Evolutionary conservation across 257 asterid species (phyloP), one percentile per base, ranked within the genome.

Genomic region (Vinca minor): DNA sequence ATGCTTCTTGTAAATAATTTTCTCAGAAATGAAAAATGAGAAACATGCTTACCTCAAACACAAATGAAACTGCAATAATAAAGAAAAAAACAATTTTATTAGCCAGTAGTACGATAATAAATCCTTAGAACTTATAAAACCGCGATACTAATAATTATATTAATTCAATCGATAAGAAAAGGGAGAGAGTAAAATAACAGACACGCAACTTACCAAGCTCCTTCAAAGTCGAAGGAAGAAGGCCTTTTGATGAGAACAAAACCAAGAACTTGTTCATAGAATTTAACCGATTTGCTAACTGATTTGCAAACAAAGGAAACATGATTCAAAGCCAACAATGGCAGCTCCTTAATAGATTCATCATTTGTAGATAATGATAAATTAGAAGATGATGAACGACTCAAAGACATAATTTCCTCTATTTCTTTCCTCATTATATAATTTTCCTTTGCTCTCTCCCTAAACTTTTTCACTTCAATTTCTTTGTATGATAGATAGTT

Each of bases 201-300:
- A n/a, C n/a, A n/a, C n/a, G 38, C 4, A 14, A 62, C 76, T 18
- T 81, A 88, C 96, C 95, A 88, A 67, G 96, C 95, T 46, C 96
- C 96, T 73, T 86, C 87, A 45, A 89, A 89, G 73, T 86, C 84
- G 55, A 89, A 83, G 42, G 96, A 89, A 64, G 95, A 87, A 0
- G 96, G 96, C 58, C 96, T 73, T 52, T 84, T 83, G 72, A 89
- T 82, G 75, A 83, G 87, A 54, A 86, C 84, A 11, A 89, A 89
- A 0, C 96, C 95, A 26, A 89, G 83, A 53, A 89, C 88, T 52
- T 81, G 83, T 36, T 83, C 78, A 46, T 84, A 89, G 53, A 89
- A 89, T 26, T 79, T 69, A 1, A 72, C 88, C 5, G 95, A 82
- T 77, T 21, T 78, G 45, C 60, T 8, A 0, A 86, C 87, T 0